phyloP scores from a whole-genome alignment of 257 asterid species.

The Nemophila menziesii region DNA sequence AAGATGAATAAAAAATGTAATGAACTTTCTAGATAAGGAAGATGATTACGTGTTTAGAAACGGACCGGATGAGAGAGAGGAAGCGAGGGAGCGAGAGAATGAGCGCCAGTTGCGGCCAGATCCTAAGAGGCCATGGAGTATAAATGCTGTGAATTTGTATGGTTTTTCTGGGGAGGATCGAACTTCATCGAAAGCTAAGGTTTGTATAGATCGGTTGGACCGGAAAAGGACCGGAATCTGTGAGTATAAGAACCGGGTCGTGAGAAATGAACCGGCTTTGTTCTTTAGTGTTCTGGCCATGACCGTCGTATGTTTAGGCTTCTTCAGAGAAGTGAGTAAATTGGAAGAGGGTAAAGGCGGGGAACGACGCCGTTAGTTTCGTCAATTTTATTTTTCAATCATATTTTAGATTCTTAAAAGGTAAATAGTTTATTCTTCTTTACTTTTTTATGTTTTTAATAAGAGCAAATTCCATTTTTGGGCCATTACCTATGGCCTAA shows the following conservation, averaged over 20 bases:
- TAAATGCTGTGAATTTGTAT: conserved; percentile 54
- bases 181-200: conserved; percentile 75
- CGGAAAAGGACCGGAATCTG: conserved; percentile 23
- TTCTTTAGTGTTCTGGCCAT: conserved; percentile 27
- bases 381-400: too few species aligned
- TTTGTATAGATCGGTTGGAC: conserved; percentile 30
- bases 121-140: conserved; percentile 88
- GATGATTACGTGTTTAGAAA: neutral
- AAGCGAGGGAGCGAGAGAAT: conserved; percentile 61
- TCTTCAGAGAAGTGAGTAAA: too few species aligned
- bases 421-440: too few species aligned
- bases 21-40: neutral
- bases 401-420: too few species aligned
- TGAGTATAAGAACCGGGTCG: conserved; percentile 25
- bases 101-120: conserved; percentile 96
- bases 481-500: too few species aligned
- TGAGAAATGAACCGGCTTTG: conserved; percentile 25
- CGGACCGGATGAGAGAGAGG: conserved; percentile 46
- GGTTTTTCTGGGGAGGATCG: conserved; percentile 38
- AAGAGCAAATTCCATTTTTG: too few species aligned
- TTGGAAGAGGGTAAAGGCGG: too few species aligned
- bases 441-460: too few species aligned
- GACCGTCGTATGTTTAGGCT: neutral
- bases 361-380: too few species aligned
- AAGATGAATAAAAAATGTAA: neutral